Base-by-base conservation (phyloP, 495 filamentous ascomycete species). In the Choiromyces venosus region DNA sequence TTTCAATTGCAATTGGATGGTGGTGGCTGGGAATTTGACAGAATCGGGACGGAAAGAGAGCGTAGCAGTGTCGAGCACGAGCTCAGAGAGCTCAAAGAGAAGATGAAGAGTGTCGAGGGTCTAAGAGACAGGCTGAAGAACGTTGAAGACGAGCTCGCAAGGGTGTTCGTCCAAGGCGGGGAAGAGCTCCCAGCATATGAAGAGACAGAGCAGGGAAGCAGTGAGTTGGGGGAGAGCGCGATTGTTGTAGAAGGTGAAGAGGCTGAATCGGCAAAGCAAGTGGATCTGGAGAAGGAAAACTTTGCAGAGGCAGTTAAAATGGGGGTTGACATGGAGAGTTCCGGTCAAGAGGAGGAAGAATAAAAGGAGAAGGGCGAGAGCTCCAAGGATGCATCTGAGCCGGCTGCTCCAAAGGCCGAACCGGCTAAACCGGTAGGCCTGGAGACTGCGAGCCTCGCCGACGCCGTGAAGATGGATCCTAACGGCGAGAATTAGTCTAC, bases 21-120 rank as follows among this genome's bases (percentile, higher is more conserved):
- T 37, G 74, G 85, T 73, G 88, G 89, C 76, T 99, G 94, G 93
- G 91, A 92, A 72, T 90, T 97, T 79, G 92, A 97, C 79, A 86
- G 93, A 65, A 97, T 99, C 74, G 96, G 96, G 61, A 97, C 93
- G 0, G 91, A 92, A 80, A 86, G 89, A 77, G 96, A 99, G 85
- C 95, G 94, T 83, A 89, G 92, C 79, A 89, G 90, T 10, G 94
- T 97, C 1, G 93, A 97, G 85, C 89, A 89, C 78, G 96, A 99
- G 82, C 82, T 99, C 61, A 86, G 90, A 67, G 92, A 95, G 76
- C 84, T 99, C 65, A 89, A 89, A 52, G 92, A 93, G 81, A 86
- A 89, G 19, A 83, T 98, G 5, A 87, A 87, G 29, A 89, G 91
- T 81, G 94, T 97, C 0, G 92, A 94, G 65, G 86, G 90, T 79